phyloP scores from a whole-genome alignment of 2,329 filamentous ascomycete genomes.

The Colletotrichum orbiculare region DNA sequence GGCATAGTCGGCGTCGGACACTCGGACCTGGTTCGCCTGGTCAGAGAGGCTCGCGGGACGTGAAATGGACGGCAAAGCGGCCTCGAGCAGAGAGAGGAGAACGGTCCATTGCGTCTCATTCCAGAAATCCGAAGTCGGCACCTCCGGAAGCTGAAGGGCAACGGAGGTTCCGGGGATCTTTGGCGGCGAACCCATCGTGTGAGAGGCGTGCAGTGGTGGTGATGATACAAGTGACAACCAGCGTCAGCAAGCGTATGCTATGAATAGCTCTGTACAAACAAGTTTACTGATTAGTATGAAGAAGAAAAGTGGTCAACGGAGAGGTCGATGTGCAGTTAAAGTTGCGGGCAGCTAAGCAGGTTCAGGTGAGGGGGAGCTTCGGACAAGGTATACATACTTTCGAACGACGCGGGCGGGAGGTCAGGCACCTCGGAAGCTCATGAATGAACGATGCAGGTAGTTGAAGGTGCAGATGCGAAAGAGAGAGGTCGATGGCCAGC shows the following conservation, averaged over 20 bases:
- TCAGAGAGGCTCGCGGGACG: constrained; percentile 52
- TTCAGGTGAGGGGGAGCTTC: constrained; percentile 18
- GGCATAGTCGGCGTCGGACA: constrained; percentile 63
- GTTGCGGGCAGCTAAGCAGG: neutral
- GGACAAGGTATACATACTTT: constrained; percentile 22
- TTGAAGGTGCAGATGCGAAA: constrained; percentile 4
- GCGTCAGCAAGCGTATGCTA: too few species aligned
- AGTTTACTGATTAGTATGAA: neutral
- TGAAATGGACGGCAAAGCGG: constrained; percentile 69
- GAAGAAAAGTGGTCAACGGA: neutral
- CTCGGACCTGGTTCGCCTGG: constrained; percentile 52
- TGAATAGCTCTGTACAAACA: too few species aligned
- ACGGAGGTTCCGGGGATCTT: neutral
- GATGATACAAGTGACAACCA: neutral
- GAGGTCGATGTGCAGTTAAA: neutral
- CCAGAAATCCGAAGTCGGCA: constrained; percentile 51
- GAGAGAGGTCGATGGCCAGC: constrained; percentile 21
- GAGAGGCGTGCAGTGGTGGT: neutral
- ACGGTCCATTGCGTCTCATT: constrained; percentile 64
- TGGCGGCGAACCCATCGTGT: constrained; percentile 25
- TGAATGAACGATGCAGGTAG: constrained; percentile 28
- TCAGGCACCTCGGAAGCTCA: constrained; percentile 36
- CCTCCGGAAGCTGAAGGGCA: constrained; percentile 27
- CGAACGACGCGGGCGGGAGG: constrained; percentile 1
- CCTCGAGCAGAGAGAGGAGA: constrained; percentile 65